Evolutionary conservation across 148 eudicot species (phyloP).

Genomic region (Rhododendron simsii): DNA sequence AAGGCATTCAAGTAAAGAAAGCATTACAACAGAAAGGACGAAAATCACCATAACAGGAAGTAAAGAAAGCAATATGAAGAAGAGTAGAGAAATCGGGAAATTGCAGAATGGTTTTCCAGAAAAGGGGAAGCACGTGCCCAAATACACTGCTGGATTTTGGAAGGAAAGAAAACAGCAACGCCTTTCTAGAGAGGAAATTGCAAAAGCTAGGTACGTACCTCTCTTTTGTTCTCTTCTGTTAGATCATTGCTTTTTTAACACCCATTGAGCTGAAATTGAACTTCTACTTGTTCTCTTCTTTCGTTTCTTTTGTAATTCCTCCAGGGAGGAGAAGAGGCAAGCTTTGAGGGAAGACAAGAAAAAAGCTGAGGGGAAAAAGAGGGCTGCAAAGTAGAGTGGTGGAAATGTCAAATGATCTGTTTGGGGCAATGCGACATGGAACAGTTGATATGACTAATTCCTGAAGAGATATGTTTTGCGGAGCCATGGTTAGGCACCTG

Average conservation of each 20-base stretch:
- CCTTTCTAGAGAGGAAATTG: slow-evolving; percentile 3
- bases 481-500: background rate
- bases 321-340: slow-evolving; percentile 42
- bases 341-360: slow-evolving; percentile 55
- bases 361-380: slow-evolving; percentile 23
- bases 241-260: background rate
- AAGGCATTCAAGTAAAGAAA: slow-evolving; percentile 20
- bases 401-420: slow-evolving; percentile 8
- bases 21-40: background rate
- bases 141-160: background rate
- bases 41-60: background rate
- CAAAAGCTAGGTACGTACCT: slow-evolving; percentile 10
- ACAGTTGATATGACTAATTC: background rate
- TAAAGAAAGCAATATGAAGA: background rate
- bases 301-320: background rate
- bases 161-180: slow-evolving; percentile 6
- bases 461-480: background rate
- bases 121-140: background rate
- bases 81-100: slow-evolving; percentile 16
- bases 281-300: too few relatives aligned
- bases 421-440: background rate
- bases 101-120: background rate
- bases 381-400: slow-evolving; percentile 12
- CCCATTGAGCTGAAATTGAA: background rate
- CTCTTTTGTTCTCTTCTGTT: background rate